Percentiles rank a stretch among this genome's conserved stretches.
phyloP scores from a whole-genome alignment of 2,329 filamentous ascomycete genomes.

The Fusarium guadeloupense region DNA sequence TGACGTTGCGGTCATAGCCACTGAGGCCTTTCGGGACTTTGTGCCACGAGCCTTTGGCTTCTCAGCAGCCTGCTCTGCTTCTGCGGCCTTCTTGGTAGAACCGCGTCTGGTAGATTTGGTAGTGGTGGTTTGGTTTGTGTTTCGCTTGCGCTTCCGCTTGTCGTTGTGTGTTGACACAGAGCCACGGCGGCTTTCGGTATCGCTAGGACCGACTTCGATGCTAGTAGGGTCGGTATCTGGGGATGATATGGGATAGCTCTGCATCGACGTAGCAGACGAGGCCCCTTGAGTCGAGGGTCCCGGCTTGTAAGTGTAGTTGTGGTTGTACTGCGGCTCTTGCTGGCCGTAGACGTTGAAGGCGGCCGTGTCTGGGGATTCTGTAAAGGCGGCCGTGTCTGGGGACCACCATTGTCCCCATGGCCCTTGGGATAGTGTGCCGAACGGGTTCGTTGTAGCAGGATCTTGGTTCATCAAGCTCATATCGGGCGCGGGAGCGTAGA shows the following conservation, averaged over 20 bases:
- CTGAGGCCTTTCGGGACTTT: not conserved
- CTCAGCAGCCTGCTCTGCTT: rapidly evolving
- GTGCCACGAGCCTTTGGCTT: not conserved
- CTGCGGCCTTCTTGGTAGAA: not conserved
- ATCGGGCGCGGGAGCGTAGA: not conserved
- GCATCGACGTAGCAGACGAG: not conserved
- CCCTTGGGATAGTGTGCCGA: not conserved
- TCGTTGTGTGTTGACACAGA: not conserved
- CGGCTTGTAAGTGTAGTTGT: not conserved
- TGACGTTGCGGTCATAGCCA: not conserved
- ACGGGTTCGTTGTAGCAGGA: rapidly evolving
- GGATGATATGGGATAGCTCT: not conserved
- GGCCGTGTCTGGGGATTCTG: not conserved
- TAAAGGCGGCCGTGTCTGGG: rapidly evolving
- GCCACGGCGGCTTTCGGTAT: not conserved
- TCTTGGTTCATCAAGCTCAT: not conserved
- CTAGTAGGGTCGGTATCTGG: not conserved
- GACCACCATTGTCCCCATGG: not conserved
- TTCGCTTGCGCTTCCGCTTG: not conserved
- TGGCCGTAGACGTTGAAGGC: not conserved
- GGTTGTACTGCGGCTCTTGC: not conserved
- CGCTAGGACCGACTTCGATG: rapidly evolving
- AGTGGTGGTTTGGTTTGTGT: rapidly evolving
- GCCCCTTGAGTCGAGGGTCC: not conserved
- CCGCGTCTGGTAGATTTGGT: not conserved